Percentiles rank a stretch among this genome's conserved stretches.
Conservation (phyloP, 2,329 filamentous ascomycete species). For the Graphium sp. region DNA sequence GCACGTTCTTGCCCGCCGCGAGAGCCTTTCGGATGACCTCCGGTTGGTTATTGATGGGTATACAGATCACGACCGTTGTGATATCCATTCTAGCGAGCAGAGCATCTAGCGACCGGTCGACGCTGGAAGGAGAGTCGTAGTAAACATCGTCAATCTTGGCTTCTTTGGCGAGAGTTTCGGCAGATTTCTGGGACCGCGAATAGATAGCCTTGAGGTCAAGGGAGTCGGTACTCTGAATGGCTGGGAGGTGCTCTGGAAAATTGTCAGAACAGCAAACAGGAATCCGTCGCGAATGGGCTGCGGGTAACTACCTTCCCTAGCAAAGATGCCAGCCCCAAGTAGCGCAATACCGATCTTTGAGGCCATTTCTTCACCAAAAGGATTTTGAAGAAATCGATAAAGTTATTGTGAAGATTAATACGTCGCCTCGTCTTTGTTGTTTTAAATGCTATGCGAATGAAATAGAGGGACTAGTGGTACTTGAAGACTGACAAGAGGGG, state of each 20-base stretch:
- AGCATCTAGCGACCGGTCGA: constrained; percentile 27
- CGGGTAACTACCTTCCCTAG: constrained; percentile 29
- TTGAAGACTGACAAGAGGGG: too few relatives aligned
- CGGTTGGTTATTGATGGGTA: constrained; percentile 47
- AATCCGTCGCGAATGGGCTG: neutral
- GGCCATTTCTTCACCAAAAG: too few relatives aligned
- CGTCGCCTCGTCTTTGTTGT: too few relatives aligned
- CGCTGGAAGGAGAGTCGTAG: constrained; percentile 6
- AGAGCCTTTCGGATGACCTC: constrained; percentile 39
- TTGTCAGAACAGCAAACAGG: constrained; percentile 3
- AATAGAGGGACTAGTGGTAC: too few relatives aligned
- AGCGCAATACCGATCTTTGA: constrained; percentile 34
- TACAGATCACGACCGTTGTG: constrained; percentile 35
- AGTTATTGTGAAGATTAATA: too few relatives aligned
- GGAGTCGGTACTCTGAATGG: constrained; percentile 31
- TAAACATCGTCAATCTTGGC: constrained; percentile 2
- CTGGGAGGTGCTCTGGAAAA: constrained; percentile 22
- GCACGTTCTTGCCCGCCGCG: constrained; percentile 50
- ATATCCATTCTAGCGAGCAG: constrained; percentile 37
- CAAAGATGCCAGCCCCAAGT: constrained; percentile 47
- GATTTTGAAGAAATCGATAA: too few relatives aligned
- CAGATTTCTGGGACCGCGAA: constrained; percentile 43
- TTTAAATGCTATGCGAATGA: too few relatives aligned
- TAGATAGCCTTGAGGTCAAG: constrained; percentile 48
- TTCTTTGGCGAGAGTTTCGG: constrained; percentile 14